Conservation (phyloP, 2,329 filamentous ascomycete genomes). For the Monosporascus sp. region DNA sequence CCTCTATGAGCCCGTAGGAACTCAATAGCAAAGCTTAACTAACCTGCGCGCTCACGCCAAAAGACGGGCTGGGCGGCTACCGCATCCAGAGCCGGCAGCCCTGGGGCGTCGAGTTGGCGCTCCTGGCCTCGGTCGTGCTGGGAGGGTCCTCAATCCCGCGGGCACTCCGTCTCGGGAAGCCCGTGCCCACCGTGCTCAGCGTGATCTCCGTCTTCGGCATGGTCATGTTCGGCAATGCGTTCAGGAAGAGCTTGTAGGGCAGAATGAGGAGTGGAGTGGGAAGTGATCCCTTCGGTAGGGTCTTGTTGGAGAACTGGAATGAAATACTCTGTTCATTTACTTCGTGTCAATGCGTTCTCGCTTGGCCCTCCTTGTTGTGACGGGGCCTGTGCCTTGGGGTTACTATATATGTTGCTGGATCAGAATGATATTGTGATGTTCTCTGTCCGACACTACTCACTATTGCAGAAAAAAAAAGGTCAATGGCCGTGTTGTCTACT, state of each 20-base stretch:
- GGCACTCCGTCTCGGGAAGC: slow-evolving; percentile 78
- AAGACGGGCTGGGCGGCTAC: slow-evolving; percentile 73
- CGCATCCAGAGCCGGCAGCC: slow-evolving; percentile 69
- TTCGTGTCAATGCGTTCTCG: too few species aligned
- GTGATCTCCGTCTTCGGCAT: slow-evolving; percentile 74
- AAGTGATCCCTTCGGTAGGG: background rate
- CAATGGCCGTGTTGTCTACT: too few species aligned
- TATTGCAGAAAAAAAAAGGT: too few species aligned
- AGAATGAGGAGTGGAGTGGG: background rate
- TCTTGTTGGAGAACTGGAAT: background rate
- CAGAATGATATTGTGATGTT: too few species aligned
- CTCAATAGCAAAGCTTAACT: background rate
- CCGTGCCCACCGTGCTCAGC: slow-evolving; percentile 75
- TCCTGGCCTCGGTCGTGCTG: slow-evolving; percentile 81
- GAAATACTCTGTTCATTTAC: too few species aligned
- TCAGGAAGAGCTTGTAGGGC: slow-evolving; percentile 35
- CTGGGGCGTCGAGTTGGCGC: slow-evolving; percentile 83
- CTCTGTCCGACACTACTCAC: too few species aligned
- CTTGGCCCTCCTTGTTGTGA: too few species aligned
- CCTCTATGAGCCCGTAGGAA: background rate
- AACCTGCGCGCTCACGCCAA: slow-evolving; percentile 1
- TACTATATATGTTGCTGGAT: too few species aligned
- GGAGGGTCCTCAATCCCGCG: slow-evolving; percentile 81
- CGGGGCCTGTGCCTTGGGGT: too few species aligned
- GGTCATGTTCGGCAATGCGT: slow-evolving; percentile 72